Percentiles rank a stretch among this genome's conserved stretches.
Evolutionary conservation across 768 basidiomycete genomes (phyloP).

Genomic region (Amanita inopinata): DNA sequence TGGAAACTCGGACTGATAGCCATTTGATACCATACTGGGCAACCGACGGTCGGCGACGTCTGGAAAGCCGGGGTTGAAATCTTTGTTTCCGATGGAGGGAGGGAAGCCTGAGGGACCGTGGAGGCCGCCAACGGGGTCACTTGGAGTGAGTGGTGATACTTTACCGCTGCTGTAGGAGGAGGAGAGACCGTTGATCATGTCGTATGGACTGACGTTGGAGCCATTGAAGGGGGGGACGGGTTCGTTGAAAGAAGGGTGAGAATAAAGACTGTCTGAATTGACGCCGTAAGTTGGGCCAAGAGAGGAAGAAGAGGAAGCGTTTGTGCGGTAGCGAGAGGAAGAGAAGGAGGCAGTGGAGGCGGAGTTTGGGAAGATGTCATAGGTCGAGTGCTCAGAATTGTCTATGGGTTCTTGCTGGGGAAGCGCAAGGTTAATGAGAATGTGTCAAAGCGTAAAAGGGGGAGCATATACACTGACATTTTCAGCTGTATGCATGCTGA

Average conservation of each 20-base stretch:
- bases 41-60: conserved; percentile 56
- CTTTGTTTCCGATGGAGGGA: conserved; percentile 37
- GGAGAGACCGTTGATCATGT: conserved; percentile 51
- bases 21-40: conserved; percentile 31
- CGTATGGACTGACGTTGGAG: conserved; percentile 47
- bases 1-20: conserved; percentile 48
- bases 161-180: conserved; percentile 66
- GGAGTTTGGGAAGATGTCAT: conserved; percentile 54
- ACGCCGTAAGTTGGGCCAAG: conserved; percentile 47
- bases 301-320: conserved; percentile 66
- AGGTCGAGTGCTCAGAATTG: conserved; percentile 44
- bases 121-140: conserved; percentile 48
- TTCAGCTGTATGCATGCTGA: conserved; percentile 35
- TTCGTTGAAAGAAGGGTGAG: conserved; percentile 51
- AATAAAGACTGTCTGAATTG: conserved; percentile 47
- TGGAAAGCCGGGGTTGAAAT: conserved; percentile 46
- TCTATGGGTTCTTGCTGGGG: conserved; percentile 47
- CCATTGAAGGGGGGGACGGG: conserved; percentile 47
- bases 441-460: conserved; percentile 23
- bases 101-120: conserved; percentile 48
- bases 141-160: conserved; percentile 67
- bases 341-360: conserved; percentile 31
- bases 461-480: conserved; percentile 27
- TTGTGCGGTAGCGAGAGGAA: conserved; percentile 58
- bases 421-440: conserved; percentile 21